phyloP scores from a whole-genome alignment of 192 early-diverging fungal genomes.

The Rhizophagus sp. region DNA sequence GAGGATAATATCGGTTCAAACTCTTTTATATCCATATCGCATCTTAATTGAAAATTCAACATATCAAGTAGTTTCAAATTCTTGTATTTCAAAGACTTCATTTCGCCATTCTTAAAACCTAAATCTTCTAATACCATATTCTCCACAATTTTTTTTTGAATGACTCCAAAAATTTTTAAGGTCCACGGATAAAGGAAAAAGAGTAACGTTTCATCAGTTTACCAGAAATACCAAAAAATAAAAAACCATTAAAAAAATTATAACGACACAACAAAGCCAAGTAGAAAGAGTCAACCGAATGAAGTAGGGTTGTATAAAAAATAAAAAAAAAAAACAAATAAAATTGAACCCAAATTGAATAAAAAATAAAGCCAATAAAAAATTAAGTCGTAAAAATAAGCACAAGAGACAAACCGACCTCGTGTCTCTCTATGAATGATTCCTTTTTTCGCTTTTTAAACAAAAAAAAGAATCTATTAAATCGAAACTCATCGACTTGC shows the following conservation, averaged over 20 bases:
- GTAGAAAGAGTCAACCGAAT: not conserved
- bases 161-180: not conserved
- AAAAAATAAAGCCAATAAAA: not conserved
- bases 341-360: conserved; percentile 1
- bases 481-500: conserved; percentile 6
- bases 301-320: not conserved
- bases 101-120: not conserved
- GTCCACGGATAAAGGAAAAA: not conserved
- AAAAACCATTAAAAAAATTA: not conserved
- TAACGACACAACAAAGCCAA: not conserved
- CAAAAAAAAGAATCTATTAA: not conserved
- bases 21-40: not conserved
- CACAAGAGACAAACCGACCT: conserved; percentile 17
- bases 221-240: not conserved
- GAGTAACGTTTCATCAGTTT: conserved; percentile 1
- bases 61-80: not conserved
- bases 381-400: conserved; percentile 10
- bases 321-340: not conserved
- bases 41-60: conserved; percentile 1
- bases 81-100: not conserved
- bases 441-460: not conserved
- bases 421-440: conserved; percentile 15
- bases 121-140: not conserved
- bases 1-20: not conserved
- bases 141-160: not conserved